Evolutionary conservation across 2,329 filamentous ascomycete genomes (phyloP), one percentile per base, ranked within the genome.

Genomic region (Ophiostoma perfectum): DNA sequence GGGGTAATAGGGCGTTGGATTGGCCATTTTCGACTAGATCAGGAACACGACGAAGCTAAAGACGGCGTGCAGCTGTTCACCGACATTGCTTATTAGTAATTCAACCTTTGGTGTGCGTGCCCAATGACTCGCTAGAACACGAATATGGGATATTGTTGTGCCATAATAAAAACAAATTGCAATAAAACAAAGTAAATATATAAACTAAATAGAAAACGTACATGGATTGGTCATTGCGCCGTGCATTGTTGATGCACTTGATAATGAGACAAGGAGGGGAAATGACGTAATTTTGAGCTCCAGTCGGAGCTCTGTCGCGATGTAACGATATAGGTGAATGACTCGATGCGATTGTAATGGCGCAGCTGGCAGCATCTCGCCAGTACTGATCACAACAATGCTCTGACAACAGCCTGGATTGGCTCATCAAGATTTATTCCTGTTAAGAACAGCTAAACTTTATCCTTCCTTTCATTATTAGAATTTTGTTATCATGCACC

Each of bases 51-150:
- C 9, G 58, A 39, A 39, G 38, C 58, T 41, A 55, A 55, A 27
- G 49, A 55, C n/a, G 18, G n/a, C 42, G 49, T 27, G 49, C 49
- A 11, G 49, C 49, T 55, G 49, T 55, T 55, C 49, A 55, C 49
- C 49, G 49, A 55, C 49, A 27, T 55, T 55, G 49, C 12, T 27
- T 55, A 55, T 55, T 55, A 55, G n/a, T n/a, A 55, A 55, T 55
- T 55, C 49, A 55, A 55, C n/a, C n/a, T 27, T 3, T 8, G 27
- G 18, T 55, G 14, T 55, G 49, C 49, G 49, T 55, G 49, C 49
- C n/a, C 49, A 55, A 55, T 36, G 49, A 12, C 49, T 55, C 49
- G 42, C 42, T n/a, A 27, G 49, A 47, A 12, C 12, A 47, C 27
- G 14, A 18, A 27, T 12, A 18, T 27, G 49, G 49, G n/a, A 55